Evolutionary conservation across 2,329 filamentous ascomycete species (phyloP).

Genomic region (Neofusicoccum umdonicola): DNA sequence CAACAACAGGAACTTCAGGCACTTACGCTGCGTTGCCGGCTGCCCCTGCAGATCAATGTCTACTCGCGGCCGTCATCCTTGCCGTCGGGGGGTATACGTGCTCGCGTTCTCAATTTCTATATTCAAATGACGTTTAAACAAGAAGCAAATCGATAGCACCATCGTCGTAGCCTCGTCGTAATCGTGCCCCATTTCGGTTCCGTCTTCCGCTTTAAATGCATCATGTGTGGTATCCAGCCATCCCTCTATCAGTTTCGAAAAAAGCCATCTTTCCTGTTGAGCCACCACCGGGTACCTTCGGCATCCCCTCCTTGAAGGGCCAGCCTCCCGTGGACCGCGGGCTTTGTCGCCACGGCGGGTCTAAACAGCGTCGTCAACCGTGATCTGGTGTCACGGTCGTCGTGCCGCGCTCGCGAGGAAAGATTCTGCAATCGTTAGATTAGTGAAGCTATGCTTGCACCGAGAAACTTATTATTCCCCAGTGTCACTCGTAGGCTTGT

Average conservation of each 20-base stretch:
- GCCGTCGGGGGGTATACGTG: not conserved
- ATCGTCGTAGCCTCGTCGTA: not conserved
- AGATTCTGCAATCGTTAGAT: conserved; percentile 15
- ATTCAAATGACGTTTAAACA: conserved; percentile 3
- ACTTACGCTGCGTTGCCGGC: not conserved
- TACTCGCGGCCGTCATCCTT: not conserved
- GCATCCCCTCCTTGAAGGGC: not conserved
- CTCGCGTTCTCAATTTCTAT: conserved; percentile 14
- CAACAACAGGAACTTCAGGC: not conserved
- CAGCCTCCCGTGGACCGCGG: not conserved
- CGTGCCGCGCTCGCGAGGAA: conserved; percentile 13
- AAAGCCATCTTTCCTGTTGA: conserved; percentile 2
- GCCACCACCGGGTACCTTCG: not conserved
- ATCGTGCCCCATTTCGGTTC: not conserved
- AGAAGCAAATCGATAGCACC: conserved; percentile 6
- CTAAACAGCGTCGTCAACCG: not conserved
- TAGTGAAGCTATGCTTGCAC: conserved; percentile 10
- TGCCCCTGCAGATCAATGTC: not conserved
- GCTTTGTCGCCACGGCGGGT: not conserved
- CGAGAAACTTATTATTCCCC: conserved; percentile 18
- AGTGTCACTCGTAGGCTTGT: conserved; percentile 71
- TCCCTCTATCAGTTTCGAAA: not conserved
- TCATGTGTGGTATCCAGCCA: not conserved
- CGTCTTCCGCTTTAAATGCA: conserved; percentile 4
- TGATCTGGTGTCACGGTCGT: not conserved